Conservation (phyloP, 768 basidiomycete genomes). For the Suillus sp. region DNA sequence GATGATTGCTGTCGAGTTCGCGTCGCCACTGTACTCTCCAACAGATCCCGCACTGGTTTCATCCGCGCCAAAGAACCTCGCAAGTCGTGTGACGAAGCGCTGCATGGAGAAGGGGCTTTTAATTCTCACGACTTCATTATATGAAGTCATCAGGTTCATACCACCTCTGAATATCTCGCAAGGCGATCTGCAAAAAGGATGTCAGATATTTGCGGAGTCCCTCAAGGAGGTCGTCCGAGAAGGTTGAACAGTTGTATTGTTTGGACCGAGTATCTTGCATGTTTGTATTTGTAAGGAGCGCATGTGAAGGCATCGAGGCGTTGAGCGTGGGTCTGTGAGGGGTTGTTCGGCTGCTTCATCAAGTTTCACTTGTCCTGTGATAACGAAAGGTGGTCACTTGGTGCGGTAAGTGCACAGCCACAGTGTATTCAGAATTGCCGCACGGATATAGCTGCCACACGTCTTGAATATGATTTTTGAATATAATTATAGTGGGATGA, state of each 20-base stretch:
- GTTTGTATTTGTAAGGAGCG: not conserved
- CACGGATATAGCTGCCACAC: no score
- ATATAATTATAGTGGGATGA: no score
- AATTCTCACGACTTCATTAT: constrained; percentile 86
- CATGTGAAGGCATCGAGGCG: no score
- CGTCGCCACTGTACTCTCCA: constrained; percentile 56
- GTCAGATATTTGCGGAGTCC: constrained; percentile 64
- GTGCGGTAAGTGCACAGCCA: no score
- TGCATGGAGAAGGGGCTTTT: constrained; percentile 88
- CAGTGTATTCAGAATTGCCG: no score
- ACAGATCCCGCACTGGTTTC: constrained; percentile 46
- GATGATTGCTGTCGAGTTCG: constrained; percentile 86
- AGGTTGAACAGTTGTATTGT: constrained; percentile 19
- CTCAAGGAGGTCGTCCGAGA: constrained; percentile 67
- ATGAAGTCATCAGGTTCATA: constrained; percentile 90
- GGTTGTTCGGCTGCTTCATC: no score
- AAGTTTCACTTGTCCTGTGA: no score
- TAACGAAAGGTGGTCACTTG: no score
- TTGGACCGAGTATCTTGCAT: not conserved
- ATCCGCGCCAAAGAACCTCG: constrained; percentile 53
- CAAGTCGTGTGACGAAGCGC: constrained; percentile 69
- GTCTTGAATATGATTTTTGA: no score
- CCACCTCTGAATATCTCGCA: constrained; percentile 83
- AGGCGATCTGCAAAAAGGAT: constrained; percentile 73
- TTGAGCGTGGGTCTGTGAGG: no score